Percentiles rank a stretch among this genome's conserved stretches.
Conservation (phyloP, 1,284 basidiomycete species). For the Puccinia hordei region DNA sequence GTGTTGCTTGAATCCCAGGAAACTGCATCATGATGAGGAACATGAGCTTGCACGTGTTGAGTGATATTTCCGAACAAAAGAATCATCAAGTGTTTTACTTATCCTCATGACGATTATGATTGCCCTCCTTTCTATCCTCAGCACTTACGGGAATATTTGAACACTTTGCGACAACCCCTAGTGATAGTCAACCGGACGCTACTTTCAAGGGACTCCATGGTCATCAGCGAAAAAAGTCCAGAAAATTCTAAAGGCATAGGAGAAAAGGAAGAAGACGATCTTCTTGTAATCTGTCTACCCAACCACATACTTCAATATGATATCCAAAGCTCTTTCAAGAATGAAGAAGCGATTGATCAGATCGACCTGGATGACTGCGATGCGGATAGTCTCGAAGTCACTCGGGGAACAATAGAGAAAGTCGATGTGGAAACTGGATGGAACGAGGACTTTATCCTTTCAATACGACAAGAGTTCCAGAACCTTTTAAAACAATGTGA, state of each 20-base stretch:
- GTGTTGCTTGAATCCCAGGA: constrained; percentile 15
- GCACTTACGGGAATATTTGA: constrained; percentile 23
- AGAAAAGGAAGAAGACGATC: constrained; percentile 3
- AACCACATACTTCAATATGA: constrained; percentile 14
- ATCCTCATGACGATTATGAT: not conserved
- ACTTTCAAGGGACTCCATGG: constrained; percentile 1
- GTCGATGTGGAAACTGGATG: constrained; percentile 1
- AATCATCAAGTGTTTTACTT: not conserved
- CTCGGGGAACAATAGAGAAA: not conserved
- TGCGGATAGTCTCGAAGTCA: not conserved
- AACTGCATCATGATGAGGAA: constrained; percentile 6
- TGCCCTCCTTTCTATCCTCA: not conserved
- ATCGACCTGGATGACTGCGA: not conserved
- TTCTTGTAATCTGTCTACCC: constrained; percentile 15
- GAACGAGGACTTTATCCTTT: not conserved
- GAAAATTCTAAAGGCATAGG: not conserved
- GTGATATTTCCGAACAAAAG: not conserved
- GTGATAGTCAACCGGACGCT: constrained; percentile 3
- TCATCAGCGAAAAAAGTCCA: not conserved
- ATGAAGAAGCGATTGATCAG: constrained; percentile 2
- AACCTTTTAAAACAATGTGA: constrained; percentile 24
- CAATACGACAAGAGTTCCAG: not conserved
- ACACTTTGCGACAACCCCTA: not conserved
- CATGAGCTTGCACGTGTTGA: constrained; percentile 40
- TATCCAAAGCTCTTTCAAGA: not conserved